phyloP scores from a whole-genome alignment of 2,329 filamentous ascomycete genomes.

The Magnaporthiopsis incrustans region DNA sequence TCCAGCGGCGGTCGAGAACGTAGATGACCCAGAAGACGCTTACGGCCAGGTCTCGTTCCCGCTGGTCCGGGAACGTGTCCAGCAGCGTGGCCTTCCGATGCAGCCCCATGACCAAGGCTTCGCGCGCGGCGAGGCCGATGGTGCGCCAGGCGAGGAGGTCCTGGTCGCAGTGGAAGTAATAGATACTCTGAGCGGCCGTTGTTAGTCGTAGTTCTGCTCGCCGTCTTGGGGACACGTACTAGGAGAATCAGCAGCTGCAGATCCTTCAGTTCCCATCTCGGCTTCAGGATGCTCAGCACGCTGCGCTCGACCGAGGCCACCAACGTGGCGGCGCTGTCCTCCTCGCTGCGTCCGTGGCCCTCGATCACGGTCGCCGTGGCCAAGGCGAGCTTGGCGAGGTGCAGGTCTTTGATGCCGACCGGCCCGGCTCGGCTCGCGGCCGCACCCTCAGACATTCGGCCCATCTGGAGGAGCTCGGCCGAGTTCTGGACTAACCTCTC shows the following conservation, averaged over 20 bases:
- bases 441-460: background rate
- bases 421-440: background rate
- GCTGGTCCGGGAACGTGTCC: conserved; percentile 23
- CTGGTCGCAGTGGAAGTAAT: conserved; percentile 37
- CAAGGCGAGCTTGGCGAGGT: conserved; percentile 24
- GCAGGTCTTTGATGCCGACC: conserved; percentile 22
- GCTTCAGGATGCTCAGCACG: conserved; percentile 21
- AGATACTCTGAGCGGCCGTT: conserved; percentile 18
- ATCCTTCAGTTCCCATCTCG: conserved; percentile 21
- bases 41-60: conserved; percentile 22
- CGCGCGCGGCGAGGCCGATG: conserved; percentile 37
- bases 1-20: conserved; percentile 42
- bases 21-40: conserved; percentile 44
- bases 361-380: conserved; percentile 25
- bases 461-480: conserved; percentile 15
- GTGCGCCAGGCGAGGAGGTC: conserved; percentile 40
- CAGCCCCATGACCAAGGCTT: conserved; percentile 39
- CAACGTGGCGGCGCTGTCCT: conserved; percentile 19
- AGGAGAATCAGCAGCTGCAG: conserved; percentile 24
- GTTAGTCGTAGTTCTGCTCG: background rate
- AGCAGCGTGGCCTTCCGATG: conserved; percentile 35
- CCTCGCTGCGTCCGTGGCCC: conserved; percentile 20
- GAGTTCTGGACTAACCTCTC: conserved; percentile 18
- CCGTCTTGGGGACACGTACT: conserved; percentile 12
- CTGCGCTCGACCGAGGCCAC: conserved; percentile 18